Evolutionary conservation across 352 stramenopile species (phyloP).

Genomic region (Globisporangium abappressorium): DNA sequence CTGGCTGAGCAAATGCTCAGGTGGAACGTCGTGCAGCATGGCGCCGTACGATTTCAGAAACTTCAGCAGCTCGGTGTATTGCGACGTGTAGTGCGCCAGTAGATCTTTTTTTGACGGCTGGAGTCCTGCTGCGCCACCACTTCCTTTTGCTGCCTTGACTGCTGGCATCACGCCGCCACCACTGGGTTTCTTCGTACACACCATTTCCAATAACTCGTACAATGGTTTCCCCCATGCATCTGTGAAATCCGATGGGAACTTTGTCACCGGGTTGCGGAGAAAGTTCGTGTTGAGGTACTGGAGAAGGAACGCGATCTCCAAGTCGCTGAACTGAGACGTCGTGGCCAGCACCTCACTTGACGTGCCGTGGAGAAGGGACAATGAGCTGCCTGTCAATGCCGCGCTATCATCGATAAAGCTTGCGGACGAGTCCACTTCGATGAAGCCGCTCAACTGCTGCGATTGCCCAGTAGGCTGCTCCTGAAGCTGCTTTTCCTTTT

Average conservation of each 20-base stretch:
- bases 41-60: constrained; percentile 92
- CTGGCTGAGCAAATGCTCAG: constrained; percentile 74
- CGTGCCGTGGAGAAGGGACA: constrained; percentile 3
- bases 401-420: constrained; percentile 18
- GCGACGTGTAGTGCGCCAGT: constrained; percentile 42
- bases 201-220: constrained; percentile 89
- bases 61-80: constrained; percentile 87
- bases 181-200: constrained; percentile 85
- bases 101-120: constrained; percentile 58
- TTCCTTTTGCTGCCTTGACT: constrained; percentile 24
- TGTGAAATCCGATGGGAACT: constrained; percentile 81
- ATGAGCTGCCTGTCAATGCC: neutral
- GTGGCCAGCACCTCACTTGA: neutral
- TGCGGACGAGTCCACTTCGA: constrained; percentile 41
- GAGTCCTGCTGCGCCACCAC: neutral
- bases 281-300: constrained; percentile 88
- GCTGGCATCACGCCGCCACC: constrained; percentile 22
- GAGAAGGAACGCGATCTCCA: constrained; percentile 65
- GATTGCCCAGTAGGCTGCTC: neutral
- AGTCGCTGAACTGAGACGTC: constrained; percentile 24
- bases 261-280: constrained; percentile 49
- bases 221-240: constrained; percentile 70
- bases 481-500: constrained; percentile 27
- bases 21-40: constrained; percentile 86
- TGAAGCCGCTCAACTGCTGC: constrained; percentile 27